Percentiles rank a stretch among this genome's conserved stretches.
These are phyloP conservation scores for Austroboletus niveus DNA, from an alignment of 1,284 basidiomycete species.

Conservation along the genomic window DNA sequence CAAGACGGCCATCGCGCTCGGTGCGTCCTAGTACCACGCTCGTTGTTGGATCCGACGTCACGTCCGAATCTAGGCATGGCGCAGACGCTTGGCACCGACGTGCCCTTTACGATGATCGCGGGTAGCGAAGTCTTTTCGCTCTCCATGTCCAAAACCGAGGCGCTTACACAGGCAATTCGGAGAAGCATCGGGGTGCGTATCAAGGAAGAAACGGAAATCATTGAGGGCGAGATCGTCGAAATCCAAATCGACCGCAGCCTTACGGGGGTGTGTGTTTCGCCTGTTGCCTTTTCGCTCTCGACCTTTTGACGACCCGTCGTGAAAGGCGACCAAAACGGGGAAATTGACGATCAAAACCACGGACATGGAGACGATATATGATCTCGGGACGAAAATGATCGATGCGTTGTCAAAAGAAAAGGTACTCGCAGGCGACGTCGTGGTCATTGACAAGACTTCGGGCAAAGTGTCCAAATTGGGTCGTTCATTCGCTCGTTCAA, in stretches of 20 bases:
- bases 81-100: slow-evolving; percentile 89
- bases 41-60: background rate
- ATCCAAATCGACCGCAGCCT: slow-evolving; percentile 97
- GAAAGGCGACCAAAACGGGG: slow-evolving; percentile 95
- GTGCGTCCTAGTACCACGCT: slow-evolving; percentile 36
- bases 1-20: slow-evolving; percentile 97
- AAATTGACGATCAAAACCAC: slow-evolving; percentile 98
- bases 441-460: slow-evolving; percentile 95
- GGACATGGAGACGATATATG: slow-evolving; percentile 99
- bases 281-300: background rate
- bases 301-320: background rate
- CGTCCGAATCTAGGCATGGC: slow-evolving; percentile 75
- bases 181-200: slow-evolving; percentile 96
- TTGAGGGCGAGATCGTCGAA: slow-evolving; percentile 98
- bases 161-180: slow-evolving; percentile 94
- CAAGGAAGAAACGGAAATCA: slow-evolving; percentile 96
- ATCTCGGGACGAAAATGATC: slow-evolving; percentile 99
- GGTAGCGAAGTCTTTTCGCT: slow-evolving; percentile 97
- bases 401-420: slow-evolving; percentile 97
- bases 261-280: slow-evolving; percentile 70
- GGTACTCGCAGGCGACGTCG: slow-evolving; percentile 93
- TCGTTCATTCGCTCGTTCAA: slow-evolving; percentile 90
- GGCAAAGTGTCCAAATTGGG: slow-evolving; percentile 98
- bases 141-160: slow-evolving; percentile 98
- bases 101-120: slow-evolving; percentile 97